A percentile compares a stretch with the other conserved stretches of the same genome.
phyloP scores from a whole-genome alignment of 108 stramenopile species.

The Tribonema minus region DNA sequence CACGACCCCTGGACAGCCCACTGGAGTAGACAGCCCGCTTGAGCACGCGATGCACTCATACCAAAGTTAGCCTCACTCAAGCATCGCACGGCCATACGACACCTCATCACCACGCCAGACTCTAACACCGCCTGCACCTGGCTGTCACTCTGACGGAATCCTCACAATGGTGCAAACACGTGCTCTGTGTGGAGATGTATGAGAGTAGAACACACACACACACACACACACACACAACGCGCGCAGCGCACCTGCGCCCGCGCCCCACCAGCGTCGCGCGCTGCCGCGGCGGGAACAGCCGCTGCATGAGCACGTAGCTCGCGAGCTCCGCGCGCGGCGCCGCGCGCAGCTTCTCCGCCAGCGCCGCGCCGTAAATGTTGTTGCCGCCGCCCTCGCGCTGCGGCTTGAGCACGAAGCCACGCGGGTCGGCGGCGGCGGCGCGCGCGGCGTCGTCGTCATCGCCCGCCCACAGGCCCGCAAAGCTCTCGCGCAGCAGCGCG shows the following conservation, averaged over 20 bases:
- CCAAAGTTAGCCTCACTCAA: too few relatives aligned
- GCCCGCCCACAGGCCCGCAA: slow-evolving; percentile 52
- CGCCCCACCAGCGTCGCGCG: slow-evolving; percentile 6
- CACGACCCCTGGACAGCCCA: too few relatives aligned
- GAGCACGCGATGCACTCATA: too few relatives aligned
- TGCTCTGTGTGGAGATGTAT: too few relatives aligned
- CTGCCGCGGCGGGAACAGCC: slow-evolving; percentile 26
- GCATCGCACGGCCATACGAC: too few relatives aligned
- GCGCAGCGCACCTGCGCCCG: neutral
- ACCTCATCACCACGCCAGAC: too few relatives aligned
- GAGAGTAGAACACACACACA: too few relatives aligned
- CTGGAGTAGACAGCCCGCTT: too few relatives aligned
- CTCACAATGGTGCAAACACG: too few relatives aligned
- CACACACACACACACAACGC: too few relatives aligned
- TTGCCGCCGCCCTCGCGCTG: slow-evolving; percentile 99
- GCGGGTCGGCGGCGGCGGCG: slow-evolving; percentile 60
- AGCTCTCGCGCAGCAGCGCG: slow-evolving; percentile 34
- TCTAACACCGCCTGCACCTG: too few relatives aligned
- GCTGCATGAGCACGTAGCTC: slow-evolving; percentile 33
- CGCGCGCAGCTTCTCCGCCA: slow-evolving; percentile 34
- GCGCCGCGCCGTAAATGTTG: slow-evolving; percentile 82
- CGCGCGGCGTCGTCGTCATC: slow-evolving; percentile 58
- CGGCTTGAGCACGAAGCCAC: slow-evolving; percentile 85
- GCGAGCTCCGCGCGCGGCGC: slow-evolving; percentile 10
- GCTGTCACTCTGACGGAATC: too few relatives aligned